Base-by-base conservation (phyloP, 2,329 filamentous ascomycete genomes). In the Diaporthe amygdali region DNA sequence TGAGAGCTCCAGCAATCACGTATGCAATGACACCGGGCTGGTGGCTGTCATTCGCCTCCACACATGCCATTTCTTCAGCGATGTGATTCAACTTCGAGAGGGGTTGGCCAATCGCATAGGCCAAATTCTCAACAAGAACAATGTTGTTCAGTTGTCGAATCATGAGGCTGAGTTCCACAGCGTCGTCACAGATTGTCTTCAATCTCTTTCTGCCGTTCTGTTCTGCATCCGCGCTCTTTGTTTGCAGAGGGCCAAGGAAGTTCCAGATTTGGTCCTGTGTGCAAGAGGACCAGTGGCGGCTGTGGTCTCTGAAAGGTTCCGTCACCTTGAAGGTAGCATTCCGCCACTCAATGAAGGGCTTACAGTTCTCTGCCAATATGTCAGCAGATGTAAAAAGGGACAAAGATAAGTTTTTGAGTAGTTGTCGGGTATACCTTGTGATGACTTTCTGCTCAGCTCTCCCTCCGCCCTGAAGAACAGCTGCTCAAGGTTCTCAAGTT, bases 171-270 rank as follows among this genome's bases (percentile, higher is more conserved):
- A 76, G 64, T 10, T 71, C 51, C 2, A 73, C 51, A 1, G 75
- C 75, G 15, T 70, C n/a, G 34, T 73, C 56, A 44, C 75, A 76
- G 3, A 76, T 70, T 14, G 37, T 22, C 12, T 56, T 30, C n/a
- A 75, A 25, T 8, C 12, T 41, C n/a, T 46, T 2, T 2, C 3
- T 25, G 30, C 56, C 68, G 1, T n/a, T 32, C 2, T 30, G 5
- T 7, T 39, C 46, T 30, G 67, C 27, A 0, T 9, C 27, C 1
- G 5, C 6, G n/a, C 7, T 15, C 34, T 10, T 32, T 5, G 51
- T 17, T 2, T 69, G 9, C 0, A 69, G 6, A 20, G 22, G 12
- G 4, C 15, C 2, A 9, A 69, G 37, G 3, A 37, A 37, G 0
- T 14, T 2, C 44, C 46, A 52, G 9, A 63, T 32, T 1, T 17